Percentiles rank a stretch among this genome's conserved stretches.
Evolutionary conservation across 139 green algal genomes (phyloP).

Genomic region (Auxenochlorella pyrenoidosa): DNA sequence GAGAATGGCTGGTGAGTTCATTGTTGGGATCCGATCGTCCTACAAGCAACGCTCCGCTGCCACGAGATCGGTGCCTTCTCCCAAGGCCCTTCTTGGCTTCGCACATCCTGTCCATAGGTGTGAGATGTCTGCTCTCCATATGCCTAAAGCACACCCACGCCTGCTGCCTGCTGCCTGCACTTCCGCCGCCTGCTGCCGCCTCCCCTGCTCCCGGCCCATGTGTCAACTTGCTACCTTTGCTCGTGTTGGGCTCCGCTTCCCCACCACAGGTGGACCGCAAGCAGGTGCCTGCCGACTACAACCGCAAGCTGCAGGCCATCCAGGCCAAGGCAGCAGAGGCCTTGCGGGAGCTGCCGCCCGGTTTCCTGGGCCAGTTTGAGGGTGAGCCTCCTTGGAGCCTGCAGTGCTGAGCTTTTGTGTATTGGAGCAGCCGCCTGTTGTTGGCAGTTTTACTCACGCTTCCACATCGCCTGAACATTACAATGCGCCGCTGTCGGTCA

Average conservation of each 20-base stretch:
- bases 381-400: not conserved
- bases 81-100: not conserved
- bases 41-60: not conserved
- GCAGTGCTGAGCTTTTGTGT: not conserved
- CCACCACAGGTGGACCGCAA: conserved; percentile 65
- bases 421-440: too few relatives aligned
- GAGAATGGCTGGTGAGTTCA: conserved; percentile 77
- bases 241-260: too few relatives aligned
- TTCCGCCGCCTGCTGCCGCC: too few relatives aligned
- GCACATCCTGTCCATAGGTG: too few relatives aligned
- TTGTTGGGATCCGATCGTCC: not conserved
- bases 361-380: conserved; percentile 46
- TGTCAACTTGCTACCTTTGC: not conserved
- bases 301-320: conserved; percentile 71
- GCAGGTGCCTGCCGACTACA: conserved; percentile 80
- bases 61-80: not conserved
- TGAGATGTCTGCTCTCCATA: too few relatives aligned
- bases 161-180: not conserved
- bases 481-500: too few relatives aligned
- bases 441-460: too few relatives aligned
- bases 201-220: too few relatives aligned
- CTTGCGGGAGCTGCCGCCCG: conserved; percentile 56
- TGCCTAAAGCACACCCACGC: not conserved
- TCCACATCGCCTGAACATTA: too few relatives aligned
- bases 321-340: conserved; percentile 63